phyloP scores from a whole-genome alignment of 2,329 filamentous ascomycete genomes.

The Botrytis fabae region DNA sequence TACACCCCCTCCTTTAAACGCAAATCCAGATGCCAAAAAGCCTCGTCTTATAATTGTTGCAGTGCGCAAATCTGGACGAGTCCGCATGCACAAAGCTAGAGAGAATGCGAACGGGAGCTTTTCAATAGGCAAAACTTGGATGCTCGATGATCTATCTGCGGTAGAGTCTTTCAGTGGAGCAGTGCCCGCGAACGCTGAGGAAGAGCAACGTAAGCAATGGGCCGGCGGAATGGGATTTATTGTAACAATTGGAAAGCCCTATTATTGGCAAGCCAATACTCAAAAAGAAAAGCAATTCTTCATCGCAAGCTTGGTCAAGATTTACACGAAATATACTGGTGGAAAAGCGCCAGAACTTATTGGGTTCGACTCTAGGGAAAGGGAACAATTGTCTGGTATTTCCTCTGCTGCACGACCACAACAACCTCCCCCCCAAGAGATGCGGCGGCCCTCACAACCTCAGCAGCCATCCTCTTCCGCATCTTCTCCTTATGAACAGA shows the following conservation, averaged over 20 bases:
- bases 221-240: conserved; percentile 81
- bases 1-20: conserved; percentile 77
- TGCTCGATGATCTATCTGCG: conserved; percentile 80
- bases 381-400: conserved; percentile 70
- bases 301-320: conserved; percentile 92
- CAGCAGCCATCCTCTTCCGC: conserved; percentile 28
- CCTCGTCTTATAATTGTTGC: conserved; percentile 88
- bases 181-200: conserved; percentile 58
- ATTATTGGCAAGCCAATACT: conserved; percentile 94
- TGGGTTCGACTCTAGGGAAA: conserved; percentile 80
- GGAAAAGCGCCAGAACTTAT: conserved; percentile 75
- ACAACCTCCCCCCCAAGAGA: conserved; percentile 25
- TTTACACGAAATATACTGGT: conserved; percentile 93
- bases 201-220: conserved; percentile 67
- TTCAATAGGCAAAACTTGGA: conserved; percentile 98
- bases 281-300: conserved; percentile 99
- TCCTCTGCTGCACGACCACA: conserved; percentile 30
- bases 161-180: conserved; percentile 79
- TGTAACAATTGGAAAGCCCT: conserved; percentile 87
- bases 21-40: conserved; percentile 76
- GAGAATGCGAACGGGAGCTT: conserved; percentile 94
- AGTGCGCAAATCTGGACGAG: conserved; percentile 86
- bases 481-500: conserved; percentile 31
- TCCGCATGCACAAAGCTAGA: conserved; percentile 94
- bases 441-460: conserved; percentile 29